These are phyloP conservation scores for Scenedesmus sp. DNA, from an alignment of 163 green algal genomes.

Conservation along the genomic window DNA sequence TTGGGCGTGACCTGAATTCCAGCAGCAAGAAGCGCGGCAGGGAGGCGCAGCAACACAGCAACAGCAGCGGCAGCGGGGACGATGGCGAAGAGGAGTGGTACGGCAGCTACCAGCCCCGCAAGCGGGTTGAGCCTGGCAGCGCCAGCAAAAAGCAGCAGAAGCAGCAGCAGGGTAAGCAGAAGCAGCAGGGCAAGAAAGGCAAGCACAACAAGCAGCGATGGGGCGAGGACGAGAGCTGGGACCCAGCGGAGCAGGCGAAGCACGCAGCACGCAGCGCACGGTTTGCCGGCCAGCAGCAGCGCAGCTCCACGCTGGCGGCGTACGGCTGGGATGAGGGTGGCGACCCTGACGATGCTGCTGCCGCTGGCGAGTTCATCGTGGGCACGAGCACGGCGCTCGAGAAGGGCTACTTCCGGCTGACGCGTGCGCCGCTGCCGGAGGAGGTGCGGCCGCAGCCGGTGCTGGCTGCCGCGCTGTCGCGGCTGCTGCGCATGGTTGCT, in stretches of 20 bases:
- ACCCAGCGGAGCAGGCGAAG: constrained; percentile 51
- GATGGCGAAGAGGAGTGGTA: not conserved
- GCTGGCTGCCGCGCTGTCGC: constrained; percentile 74
- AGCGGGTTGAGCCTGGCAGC: constrained; percentile 2
- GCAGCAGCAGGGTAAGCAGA: constrained; percentile 27
- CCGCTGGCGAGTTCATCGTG: constrained; percentile 48
- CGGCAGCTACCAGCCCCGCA: constrained; percentile 22
- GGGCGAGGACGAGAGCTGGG: not conserved
- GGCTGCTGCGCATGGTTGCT: constrained; percentile 75
- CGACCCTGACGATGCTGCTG: not conserved
- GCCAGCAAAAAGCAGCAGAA: constrained; percentile 54
- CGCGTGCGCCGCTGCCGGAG: constrained; percentile 79
- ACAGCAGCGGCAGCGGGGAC: constrained; percentile 4
- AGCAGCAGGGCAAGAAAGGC: constrained; percentile 31
- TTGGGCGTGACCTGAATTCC: not conserved
- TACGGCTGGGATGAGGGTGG: constrained; percentile 53
- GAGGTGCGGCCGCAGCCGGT: constrained; percentile 85
- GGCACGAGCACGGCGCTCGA: constrained; percentile 84
- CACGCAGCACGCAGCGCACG: constrained; percentile 57
- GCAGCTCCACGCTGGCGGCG: constrained; percentile 8
- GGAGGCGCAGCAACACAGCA: not conserved
- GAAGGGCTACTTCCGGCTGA: constrained; percentile 95
- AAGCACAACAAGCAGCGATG: constrained; percentile 27
- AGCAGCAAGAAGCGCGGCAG: constrained; percentile 22
- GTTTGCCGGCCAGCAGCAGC: constrained; percentile 59